A percentile compares a stretch with the other conserved stretches of the same genome.
Conservation (phyloP, 495 filamentous ascomycete species). For the Sporormia fimetaria region DNA sequence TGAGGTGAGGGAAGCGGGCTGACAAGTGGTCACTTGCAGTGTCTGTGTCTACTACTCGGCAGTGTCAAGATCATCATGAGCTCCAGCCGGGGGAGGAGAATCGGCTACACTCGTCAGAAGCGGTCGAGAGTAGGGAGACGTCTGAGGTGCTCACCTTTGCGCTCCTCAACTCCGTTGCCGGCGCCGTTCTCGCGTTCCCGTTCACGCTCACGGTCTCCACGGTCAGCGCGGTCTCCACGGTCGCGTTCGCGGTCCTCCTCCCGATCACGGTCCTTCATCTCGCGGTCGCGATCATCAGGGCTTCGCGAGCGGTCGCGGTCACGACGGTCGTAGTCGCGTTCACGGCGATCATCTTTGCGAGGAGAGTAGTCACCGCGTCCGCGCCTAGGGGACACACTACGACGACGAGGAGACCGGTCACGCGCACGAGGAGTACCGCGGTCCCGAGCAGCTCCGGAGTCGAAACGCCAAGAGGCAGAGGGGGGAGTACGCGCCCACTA, state of each 20-base stretch:
- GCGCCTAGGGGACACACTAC: constrained; percentile 62
- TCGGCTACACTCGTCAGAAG: constrained; percentile 41
- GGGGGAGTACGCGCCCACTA: constrained; percentile 98
- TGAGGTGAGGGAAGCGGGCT: too few relatives aligned
- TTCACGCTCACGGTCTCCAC: constrained; percentile 55
- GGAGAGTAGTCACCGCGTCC: constrained; percentile 77
- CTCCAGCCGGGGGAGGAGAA: constrained; percentile 60
- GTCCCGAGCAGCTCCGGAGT: constrained; percentile 48
- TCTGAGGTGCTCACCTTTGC: constrained; percentile 58
- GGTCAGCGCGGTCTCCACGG: constrained; percentile 49
- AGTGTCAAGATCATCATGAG: constrained; percentile 93
- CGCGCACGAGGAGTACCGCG: constrained; percentile 47
- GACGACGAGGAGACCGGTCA: constrained; percentile 60
- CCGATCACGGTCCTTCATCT: constrained; percentile 62
- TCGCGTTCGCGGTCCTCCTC: constrained; percentile 52
- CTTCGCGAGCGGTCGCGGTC: constrained; percentile 58
- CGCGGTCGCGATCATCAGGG: constrained; percentile 56
- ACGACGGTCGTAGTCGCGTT: constrained; percentile 55
- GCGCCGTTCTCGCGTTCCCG: constrained; percentile 41
- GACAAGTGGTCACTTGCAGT: too few relatives aligned
- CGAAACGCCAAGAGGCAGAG: constrained; percentile 96
- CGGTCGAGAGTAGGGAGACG: constrained; percentile 5
- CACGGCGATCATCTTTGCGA: constrained; percentile 79
- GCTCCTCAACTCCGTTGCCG: constrained; percentile 65
- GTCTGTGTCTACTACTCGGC: constrained; percentile 55